These are phyloP conservation scores for Inonotus hispidus DNA, from an alignment of 1,284 basidiomycete genomes.

Conservation along the genomic window DNA sequence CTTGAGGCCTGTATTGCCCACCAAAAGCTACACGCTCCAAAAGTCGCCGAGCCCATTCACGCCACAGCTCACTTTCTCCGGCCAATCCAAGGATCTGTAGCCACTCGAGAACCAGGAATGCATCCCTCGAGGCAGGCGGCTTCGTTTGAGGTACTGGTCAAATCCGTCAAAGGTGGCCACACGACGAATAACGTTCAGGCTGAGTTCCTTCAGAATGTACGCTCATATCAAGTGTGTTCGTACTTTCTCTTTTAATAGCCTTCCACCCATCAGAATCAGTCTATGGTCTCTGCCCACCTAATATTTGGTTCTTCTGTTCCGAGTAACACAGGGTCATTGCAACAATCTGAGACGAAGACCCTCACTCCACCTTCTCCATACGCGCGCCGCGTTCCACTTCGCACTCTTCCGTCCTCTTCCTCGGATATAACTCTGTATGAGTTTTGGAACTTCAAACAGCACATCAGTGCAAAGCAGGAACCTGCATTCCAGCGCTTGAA, in stretches of 20 bases:
- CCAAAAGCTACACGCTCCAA: slow-evolving; percentile 34
- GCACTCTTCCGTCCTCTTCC: slow-evolving; percentile 1
- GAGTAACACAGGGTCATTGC: slow-evolving; percentile 21
- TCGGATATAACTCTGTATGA: neutral
- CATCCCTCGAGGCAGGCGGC: neutral
- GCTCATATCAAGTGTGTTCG: neutral
- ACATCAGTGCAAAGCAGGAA: slow-evolving; percentile 3
- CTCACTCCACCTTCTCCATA: slow-evolving; percentile 8
- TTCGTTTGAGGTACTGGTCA: slow-evolving; percentile 20
- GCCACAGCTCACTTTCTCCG: slow-evolving; percentile 53
- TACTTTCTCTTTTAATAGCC: neutral
- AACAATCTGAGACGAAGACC: neutral
- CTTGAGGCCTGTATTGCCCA: slow-evolving; percentile 49
- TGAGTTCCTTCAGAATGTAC: slow-evolving; percentile 50
- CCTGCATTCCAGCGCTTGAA: neutral
- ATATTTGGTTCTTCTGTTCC: slow-evolving; percentile 44
- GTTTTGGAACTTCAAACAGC: neutral
- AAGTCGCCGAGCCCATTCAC: slow-evolving; percentile 50
- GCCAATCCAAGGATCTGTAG: slow-evolving; percentile 20
- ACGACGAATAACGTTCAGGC: slow-evolving; percentile 50
- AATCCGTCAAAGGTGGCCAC: slow-evolving; percentile 42
- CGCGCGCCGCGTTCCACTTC: slow-evolving; percentile 2
- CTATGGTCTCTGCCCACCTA: slow-evolving; percentile 44
- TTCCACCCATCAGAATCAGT: slow-evolving; percentile 28
- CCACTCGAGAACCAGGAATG: neutral